Evolutionary conservation across 2,329 filamentous ascomycete genomes (phyloP).

Genomic region (Cladophialophora chaetospira): DNA sequence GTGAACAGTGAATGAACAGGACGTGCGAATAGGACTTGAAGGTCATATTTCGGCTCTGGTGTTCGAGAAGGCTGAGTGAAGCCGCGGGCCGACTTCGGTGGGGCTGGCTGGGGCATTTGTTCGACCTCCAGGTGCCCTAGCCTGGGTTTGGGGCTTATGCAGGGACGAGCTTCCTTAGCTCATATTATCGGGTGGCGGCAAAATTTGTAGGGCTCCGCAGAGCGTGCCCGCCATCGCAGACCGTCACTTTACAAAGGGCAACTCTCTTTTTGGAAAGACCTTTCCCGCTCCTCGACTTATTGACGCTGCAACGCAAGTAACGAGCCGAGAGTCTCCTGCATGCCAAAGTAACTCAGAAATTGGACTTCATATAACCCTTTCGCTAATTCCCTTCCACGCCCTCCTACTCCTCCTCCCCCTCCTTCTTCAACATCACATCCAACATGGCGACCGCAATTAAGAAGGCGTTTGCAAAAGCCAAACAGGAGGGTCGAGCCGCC

Average conservation of each 20-base stretch:
- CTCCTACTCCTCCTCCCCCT: background rate
- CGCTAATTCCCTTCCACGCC: background rate
- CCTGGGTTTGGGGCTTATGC: too few species aligned
- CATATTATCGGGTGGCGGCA: slow-evolving; percentile 2
- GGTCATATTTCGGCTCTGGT: too few species aligned
- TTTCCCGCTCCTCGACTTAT: too few species aligned
- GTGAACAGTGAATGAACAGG: too few species aligned
- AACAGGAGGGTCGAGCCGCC: slow-evolving; percentile 67
- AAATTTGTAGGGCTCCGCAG: slow-evolving; percentile 9
- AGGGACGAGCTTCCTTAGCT: slow-evolving; percentile 7
- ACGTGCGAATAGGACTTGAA: too few species aligned
- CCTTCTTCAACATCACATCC: slow-evolving; percentile 6
- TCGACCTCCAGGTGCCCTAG: background rate
- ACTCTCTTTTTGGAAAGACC: background rate
- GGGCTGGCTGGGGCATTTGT: background rate
- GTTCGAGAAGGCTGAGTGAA: slow-evolving; percentile 7
- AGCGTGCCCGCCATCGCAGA: background rate
- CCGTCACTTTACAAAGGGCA: background rate
- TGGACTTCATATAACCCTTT: background rate
- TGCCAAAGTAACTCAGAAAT: background rate
- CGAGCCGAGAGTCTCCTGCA: too few species aligned
- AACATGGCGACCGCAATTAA: slow-evolving; percentile 56
- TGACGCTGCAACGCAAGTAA: too few species aligned
- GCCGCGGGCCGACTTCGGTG: slow-evolving; percentile 11
- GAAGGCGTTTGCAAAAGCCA: slow-evolving; percentile 59